These are phyloP conservation scores for Chionographis japonica DNA, from an alignment of 106 monocot genomes.

Conservation along the genomic window DNA sequence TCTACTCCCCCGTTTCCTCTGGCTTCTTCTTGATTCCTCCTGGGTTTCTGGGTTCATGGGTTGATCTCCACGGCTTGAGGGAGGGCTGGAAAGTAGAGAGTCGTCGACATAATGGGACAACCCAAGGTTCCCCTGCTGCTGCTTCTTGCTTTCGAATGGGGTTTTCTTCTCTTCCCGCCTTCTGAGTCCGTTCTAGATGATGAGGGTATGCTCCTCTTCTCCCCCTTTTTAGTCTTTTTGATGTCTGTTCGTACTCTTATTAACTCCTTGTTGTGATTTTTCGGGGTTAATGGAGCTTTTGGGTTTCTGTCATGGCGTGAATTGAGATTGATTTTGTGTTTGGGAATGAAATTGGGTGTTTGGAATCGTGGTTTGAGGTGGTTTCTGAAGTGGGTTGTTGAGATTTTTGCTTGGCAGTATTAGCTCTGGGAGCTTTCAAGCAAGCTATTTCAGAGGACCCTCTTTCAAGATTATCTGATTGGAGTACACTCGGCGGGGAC, in stretches of 20 bases:
- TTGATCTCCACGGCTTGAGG: too few species aligned
- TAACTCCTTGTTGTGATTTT: not conserved
- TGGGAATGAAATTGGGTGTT: not conserved
- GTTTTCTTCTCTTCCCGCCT: slow-evolving; percentile 10
- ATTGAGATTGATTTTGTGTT: not conserved
- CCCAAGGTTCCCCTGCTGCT: slow-evolving; percentile 18
- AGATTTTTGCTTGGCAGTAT: slow-evolving; percentile 32
- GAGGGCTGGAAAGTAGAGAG: not conserved
- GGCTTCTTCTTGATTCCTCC: too few species aligned
- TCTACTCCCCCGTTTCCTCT: too few species aligned
- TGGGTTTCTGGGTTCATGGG: too few species aligned
- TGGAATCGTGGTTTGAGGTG: not conserved
- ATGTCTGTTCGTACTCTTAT: not conserved
- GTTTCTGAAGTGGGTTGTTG: slow-evolving; percentile 1
- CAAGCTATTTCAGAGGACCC: slow-evolving; percentile 70
- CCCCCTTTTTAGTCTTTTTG: not conserved
- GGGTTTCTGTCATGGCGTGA: not conserved
- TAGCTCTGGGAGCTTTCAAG: slow-evolving; percentile 60
- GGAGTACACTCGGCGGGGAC: slow-evolving; percentile 39
- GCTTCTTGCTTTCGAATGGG: slow-evolving; percentile 13
- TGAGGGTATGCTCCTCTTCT: slow-evolving; percentile 35
- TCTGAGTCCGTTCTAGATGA: slow-evolving; percentile 21
- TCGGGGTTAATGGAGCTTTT: not conserved
- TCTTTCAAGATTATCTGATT: slow-evolving; percentile 52
- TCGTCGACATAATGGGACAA: slow-evolving; percentile 10